Conservation (phyloP, 192 early-diverging fungal species). For the Chytriomyces sp. region DNA sequence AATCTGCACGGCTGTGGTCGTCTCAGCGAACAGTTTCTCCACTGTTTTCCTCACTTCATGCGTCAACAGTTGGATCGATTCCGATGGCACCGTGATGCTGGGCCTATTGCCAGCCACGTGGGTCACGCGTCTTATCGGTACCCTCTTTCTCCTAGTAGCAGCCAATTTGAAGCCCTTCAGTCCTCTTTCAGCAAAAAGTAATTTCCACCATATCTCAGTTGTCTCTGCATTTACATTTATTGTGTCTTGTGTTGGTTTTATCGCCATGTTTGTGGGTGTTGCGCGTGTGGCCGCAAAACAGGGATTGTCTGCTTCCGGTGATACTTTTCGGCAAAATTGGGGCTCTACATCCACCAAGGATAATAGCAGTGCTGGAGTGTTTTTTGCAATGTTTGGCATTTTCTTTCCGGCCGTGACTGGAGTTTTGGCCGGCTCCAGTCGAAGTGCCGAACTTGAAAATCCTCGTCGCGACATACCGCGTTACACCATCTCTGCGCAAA, state of each 20-base stretch:
- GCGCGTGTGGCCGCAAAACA: neutral
- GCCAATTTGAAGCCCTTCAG: neutral
- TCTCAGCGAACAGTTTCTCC: slow-evolving; percentile 11
- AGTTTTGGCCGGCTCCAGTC: slow-evolving; percentile 28
- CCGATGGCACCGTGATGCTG: neutral
- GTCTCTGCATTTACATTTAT: neutral
- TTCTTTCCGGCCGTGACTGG: slow-evolving; percentile 36
- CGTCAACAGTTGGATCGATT: neutral
- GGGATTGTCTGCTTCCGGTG: neutral
- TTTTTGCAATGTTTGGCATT: slow-evolving; percentile 28
- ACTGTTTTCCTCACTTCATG: neutral
- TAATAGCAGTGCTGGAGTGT: neutral
- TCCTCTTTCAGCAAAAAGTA: neutral
- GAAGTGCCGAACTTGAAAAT: slow-evolving; percentile 23
- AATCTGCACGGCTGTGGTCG: slow-evolving; percentile 24
- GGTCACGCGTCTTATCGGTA: neutral
- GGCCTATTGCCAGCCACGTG: too few species aligned
- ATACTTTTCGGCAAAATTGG: slow-evolving; percentile 23
- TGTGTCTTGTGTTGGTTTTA: neutral
- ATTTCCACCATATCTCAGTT: slow-evolving; percentile 1
- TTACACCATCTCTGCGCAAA: slow-evolving; percentile 26
- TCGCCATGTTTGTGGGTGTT: neutral
- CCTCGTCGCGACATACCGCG: slow-evolving; percentile 32
- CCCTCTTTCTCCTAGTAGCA: neutral
- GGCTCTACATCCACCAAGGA: neutral